Evolutionary conservation across 345 rosid species (phyloP), one percentile per base, ranked within the genome.

Genomic region (Populus euphratica): DNA sequence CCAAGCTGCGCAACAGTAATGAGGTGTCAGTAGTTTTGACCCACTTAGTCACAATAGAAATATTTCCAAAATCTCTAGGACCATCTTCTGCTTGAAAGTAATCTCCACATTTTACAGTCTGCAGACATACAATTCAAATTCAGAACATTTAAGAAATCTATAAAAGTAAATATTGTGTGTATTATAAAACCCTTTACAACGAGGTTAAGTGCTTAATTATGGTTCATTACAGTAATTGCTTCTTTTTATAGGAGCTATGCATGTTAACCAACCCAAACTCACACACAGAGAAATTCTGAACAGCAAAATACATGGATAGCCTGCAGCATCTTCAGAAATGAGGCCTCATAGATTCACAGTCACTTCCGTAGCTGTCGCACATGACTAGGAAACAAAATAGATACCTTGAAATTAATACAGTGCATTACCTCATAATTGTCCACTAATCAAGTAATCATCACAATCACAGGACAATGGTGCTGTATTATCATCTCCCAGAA

Each of bases 401-500:
- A 72, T 63, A 68, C 76, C 73, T 49, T 43, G 63, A 79, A 73
- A 62, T 29, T 61, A 33, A 79, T 8, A 36, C 56, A 73, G 69
- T 27, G 23, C 69, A 77, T 70, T 86, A 92, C 92, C 94, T 49
- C 84, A 83, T 85, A 83, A 76, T 87, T 85, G 81, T 96, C 97
- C 8, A 90, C 92, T 86, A 93, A 85, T 1, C 90, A 90, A 80
- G 99, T 92, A 47, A 96, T 91, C 99, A 96, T 96, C 64, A 96
- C 92, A 68, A 93, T 82, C 47, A 85, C 85, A 11, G 98, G 98
- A 83, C 93, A 96, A 78, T 83, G 92, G 65, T 79, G 75, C 75
- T 93, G 99, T 43, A 93, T 78, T 0, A 91, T 89, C 99, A 93
- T 91, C 89, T 91, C 96, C 99, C 99, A 96, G 81, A 93, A 92